Conservation (phyloP, 2,329 filamentous ascomycete species). For the Fusarium abutilonis region DNA sequence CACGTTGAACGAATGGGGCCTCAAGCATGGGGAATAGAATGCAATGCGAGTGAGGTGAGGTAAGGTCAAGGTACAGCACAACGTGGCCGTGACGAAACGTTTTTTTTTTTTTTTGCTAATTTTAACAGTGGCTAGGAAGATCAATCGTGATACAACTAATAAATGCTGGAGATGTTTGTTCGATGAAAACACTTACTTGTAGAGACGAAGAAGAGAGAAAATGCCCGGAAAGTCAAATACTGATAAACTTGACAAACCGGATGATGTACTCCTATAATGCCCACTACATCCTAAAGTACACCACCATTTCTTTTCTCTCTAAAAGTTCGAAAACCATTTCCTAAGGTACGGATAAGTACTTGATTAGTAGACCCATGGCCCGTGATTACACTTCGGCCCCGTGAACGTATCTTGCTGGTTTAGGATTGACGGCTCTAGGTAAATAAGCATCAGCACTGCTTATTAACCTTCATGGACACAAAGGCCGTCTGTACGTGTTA, state of each 20-base stretch:
- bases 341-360: too few relatives aligned
- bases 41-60: neutral
- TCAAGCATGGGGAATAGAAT: slow-evolving; percentile 8
- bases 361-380: slow-evolving; percentile 1
- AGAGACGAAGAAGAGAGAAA: slow-evolving; percentile 1
- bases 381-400: slow-evolving; percentile 1
- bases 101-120: slow-evolving; percentile 29
- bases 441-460: slow-evolving; percentile 35
- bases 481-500: too few relatives aligned
- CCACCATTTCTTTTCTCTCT: too few relatives aligned
- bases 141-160: slow-evolving; percentile 28
- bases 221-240: too few relatives aligned
- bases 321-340: neutral
- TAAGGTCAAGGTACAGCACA: slow-evolving; percentile 8
- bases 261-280: too few relatives aligned
- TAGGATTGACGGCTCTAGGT: slow-evolving; percentile 24
- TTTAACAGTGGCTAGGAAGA: slow-evolving; percentile 28
- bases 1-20: slow-evolving; percentile 38
- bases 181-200: too few relatives aligned
- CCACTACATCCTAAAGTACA: too few relatives aligned
- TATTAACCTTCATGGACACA: too few relatives aligned
- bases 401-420: slow-evolving; percentile 13
- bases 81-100: slow-evolving; percentile 6
- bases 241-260: too few relatives aligned
- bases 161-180: neutral